Base-by-base conservation (phyloP, 805 yeast genomes). In the Candida silvicultrix region DNA sequence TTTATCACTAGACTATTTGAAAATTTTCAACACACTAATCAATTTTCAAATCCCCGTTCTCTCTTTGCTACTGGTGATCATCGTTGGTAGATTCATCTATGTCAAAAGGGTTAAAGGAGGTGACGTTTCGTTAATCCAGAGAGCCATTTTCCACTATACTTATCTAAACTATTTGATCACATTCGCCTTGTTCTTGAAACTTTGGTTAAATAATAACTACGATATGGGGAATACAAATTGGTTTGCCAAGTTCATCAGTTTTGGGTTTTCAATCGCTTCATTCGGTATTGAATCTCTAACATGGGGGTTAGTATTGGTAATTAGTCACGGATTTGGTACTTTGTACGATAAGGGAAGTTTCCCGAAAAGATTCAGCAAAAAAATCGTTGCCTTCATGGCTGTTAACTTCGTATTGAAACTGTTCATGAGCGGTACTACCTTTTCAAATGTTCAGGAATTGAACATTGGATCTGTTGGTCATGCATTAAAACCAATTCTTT, bases 271-370 rank as follows among this genome's bases (percentile, higher is more conserved):
- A 20, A 4, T 15, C 15, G 7, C 15, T 14, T 16, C 19, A 9
- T 22, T 16, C 21, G n/a, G 14, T 25, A 4, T 31, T 2, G 43
- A 41, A 19, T 10, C 38, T n/a, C 5, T 41, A 14, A 29, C 35
- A n/a, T 32, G 38, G 38, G 43, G 43, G 12, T 5, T 34, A 3
- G 7, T 41, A 2, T 22, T 41, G 11, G 8, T 9, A 5, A 10
- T 34, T n/a, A 34, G 38, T 41, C 28, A 32, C 22, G 43, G 43
- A 8, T 41, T 15, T 34, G 43, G 43, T 22, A 41, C 43, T 15
- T 29, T 41, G 22, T 41, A 41, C 18, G 36, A 32, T 19, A n/a
- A 4, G 3, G 11, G n/a, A 16, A 19, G 21, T 11, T 32, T 41
- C 22, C 43, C 43, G n/a, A 32, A n/a, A n/a, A 10, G n/a, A 11